Base-by-base conservation (phyloP, 2,329 filamentous ascomycete species). In the Sporothrix schenckii region DNA sequence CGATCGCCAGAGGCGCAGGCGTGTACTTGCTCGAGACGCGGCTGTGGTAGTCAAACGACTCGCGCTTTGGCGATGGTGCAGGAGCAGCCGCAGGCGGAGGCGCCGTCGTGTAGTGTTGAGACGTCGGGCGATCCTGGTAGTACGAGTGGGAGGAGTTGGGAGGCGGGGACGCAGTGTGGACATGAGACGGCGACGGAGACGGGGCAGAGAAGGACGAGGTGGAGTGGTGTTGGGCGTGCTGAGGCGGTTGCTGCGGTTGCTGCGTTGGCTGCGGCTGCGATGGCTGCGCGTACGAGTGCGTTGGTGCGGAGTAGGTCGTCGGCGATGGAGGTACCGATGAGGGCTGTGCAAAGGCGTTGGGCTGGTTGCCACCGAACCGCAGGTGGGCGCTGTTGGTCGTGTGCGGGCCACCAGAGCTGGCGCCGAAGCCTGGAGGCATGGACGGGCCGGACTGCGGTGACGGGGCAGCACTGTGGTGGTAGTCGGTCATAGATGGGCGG, bases 321-420 rank as follows among this genome's bases (percentile, higher is more conserved):
- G 79, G 79, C 44, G 79, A 80, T 2, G 75, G 74, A 4, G 79
- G 78, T 16, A 78, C 75, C 1, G 78, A 79, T 7, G 76, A 73
- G 53, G 77, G 72, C 70, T 76, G 76, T 24, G 73, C 68, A 50
- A 68, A 69, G n/a, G 5, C 13, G 54, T 3, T 24, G 6, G 58
- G 54, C 21, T 44, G 68, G 52, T 71, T 75, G 66, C 66, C 52
- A 21, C 67, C 69, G 21, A 73, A 74, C 53, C 66, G 69, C 5
- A 74, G 69, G 24, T 69, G 69, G 49, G n/a, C 66, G 53, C 60
- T 70, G 69, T 53, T 67, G 30, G 44, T 5, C 16, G 73, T 50
- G 58, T 74, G 76, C 6, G 72, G 71, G 49, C 76, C 76, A 70
- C 77, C 75, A 24, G 75, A 21, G 41, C 54, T 74, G 3, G 71